Evolutionary conservation across 257 asterid genomes (phyloP), one percentile per base, ranked within the genome.

Genomic region (Petrea volubilis): DNA sequence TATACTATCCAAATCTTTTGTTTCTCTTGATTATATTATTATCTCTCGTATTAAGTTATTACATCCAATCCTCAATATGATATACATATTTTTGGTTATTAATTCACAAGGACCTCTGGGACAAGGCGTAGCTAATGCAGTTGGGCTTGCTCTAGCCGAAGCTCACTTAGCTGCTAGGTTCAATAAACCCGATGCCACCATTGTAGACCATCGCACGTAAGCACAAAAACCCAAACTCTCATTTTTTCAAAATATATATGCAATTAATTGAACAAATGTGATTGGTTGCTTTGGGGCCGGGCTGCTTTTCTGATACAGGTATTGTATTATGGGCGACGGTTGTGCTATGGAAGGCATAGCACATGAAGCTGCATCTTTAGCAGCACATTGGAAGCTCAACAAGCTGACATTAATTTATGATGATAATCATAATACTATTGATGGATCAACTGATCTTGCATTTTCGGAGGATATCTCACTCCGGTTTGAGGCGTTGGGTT

Each of bases 341-440:
- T 86, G 91, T 70, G 79, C 86, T 18, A 86, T 86, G 89, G 91
- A 86, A 56, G 89, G 87, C 67, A 79, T 83, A 72, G 67, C 91
- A 8, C 47, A 83, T 13, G 87, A 86, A 78, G 89, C 87, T 36
- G 82, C 87, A 8, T 86, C 91, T 4, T 61, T 86, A 50, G 91
- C 91, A 3, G 87, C 84, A 1, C 91, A 83, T 41, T 86, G 91
- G 91, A 78, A 78, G 77, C 89, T 86, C 52, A 69, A 76, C 70
- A 86, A 86, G 79, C 80, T 86, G 44, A 83, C 84, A 0, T 9
- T 79, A 23, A 77, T 86, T 27, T 83, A 86, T 27, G 89, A 86
- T n/a, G 85, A 81, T 67, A 81, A 86, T 56, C 60, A 57, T 38
- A 83, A 73, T 44, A 81, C 91, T 1, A 83, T 83, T 28, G 91